These are phyloP conservation scores for Cytospora leucostoma DNA, from an alignment of 2,329 filamentous ascomycete species.

Conservation along the genomic window DNA sequence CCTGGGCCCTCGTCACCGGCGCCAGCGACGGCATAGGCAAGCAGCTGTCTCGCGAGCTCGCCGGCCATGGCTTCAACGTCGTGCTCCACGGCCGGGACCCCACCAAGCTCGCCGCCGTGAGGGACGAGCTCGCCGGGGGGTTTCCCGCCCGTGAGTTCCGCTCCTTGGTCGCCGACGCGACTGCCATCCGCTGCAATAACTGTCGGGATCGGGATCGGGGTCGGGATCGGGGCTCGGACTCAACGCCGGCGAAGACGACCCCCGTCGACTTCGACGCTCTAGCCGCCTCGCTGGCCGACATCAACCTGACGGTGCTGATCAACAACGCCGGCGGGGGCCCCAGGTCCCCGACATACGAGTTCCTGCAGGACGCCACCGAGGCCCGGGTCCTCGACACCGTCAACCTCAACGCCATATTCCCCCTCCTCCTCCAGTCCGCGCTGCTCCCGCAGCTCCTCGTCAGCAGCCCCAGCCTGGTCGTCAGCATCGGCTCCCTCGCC, in stretches of 20 bases:
- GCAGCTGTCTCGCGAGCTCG: conserved; percentile 53
- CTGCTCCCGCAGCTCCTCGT: conserved; percentile 47
- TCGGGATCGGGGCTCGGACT: conserved; percentile 6
- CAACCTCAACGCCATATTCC: conserved; percentile 52
- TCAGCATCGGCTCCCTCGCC: conserved; percentile 53
- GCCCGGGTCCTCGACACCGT: conserved; percentile 45
- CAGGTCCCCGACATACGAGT: conserved; percentile 36
- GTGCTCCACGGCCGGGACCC: conserved; percentile 58
- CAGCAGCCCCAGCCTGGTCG: conserved; percentile 46
- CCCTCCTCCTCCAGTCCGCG: conserved; percentile 47
- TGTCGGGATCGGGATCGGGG: background rate
- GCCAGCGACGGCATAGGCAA: conserved; percentile 57
- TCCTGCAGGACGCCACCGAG: conserved; percentile 40
- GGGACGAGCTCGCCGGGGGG: conserved; percentile 40
- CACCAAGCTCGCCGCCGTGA: conserved; percentile 48
- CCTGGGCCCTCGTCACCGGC: conserved; percentile 55
- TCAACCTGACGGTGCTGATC: conserved; percentile 54
- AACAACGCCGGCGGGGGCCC: conserved; percentile 56
- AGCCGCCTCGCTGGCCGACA: conserved; percentile 34
- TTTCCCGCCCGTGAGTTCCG: conserved; percentile 45
- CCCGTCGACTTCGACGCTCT: conserved; percentile 33
- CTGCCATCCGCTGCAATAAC: conserved; percentile 23
- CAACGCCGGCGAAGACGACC: background rate
- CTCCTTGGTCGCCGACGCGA: conserved; percentile 48
- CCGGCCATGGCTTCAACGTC: conserved; percentile 54